These are phyloP conservation scores for Selenicereus undatus DNA, from an alignment of 148 eudicot species.

Conservation along the genomic window DNA sequence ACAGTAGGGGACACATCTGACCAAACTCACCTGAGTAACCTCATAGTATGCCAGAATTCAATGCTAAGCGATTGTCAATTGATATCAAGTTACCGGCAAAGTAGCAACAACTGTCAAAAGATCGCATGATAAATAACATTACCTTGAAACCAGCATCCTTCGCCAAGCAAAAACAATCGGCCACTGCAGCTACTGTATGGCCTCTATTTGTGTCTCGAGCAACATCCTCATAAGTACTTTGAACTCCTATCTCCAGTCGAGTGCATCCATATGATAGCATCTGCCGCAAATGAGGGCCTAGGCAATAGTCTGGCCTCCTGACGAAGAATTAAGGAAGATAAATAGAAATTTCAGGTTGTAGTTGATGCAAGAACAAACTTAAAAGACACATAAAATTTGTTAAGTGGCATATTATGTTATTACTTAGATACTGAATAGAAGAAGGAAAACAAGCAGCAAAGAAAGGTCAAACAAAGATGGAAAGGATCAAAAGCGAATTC, in stretches of 20 bases:
- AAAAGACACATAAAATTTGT: background rate
- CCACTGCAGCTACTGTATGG: conserved; percentile 99
- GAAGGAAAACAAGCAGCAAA: background rate
- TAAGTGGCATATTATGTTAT: background rate
- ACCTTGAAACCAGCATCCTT: conserved; percentile 99
- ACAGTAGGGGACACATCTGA: background rate
- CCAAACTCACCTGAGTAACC: background rate
- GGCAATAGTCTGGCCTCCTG: conserved; percentile 99
- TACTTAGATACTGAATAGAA: background rate
- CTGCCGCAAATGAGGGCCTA: conserved; percentile 97
- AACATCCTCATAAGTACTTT: conserved; percentile 98
- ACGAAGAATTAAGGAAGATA: conserved; percentile 9
- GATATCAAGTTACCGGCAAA: background rate
- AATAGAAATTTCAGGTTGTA: conserved; percentile 2
- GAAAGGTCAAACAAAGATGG: background rate
- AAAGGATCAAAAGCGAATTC: background rate
- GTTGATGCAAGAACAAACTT: background rate
- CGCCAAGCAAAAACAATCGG: conserved; percentile 96
- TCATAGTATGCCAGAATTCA: background rate
- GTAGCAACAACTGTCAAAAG: too few relatives aligned
- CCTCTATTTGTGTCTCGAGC: conserved; percentile 99
- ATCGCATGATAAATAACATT: conserved; percentile 1
- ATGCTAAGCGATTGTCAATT: background rate
- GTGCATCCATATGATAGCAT: conserved; percentile 97
- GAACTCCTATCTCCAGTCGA: conserved; percentile 96